Evolutionary conservation across 2,329 filamentous ascomycete species (phyloP).

Genomic region (Cladorrhinum sp.): DNA sequence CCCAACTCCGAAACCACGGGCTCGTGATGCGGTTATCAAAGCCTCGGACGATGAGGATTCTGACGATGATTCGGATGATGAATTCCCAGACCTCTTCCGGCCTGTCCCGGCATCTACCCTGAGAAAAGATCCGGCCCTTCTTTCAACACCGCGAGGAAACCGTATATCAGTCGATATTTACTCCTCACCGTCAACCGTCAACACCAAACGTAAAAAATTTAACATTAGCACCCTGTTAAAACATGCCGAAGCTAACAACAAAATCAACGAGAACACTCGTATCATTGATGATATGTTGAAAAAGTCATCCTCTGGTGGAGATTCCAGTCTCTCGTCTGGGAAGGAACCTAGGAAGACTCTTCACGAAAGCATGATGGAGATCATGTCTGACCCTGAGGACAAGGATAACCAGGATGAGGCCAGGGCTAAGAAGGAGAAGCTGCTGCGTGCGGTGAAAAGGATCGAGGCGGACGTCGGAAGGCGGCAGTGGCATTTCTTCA

Average conservation of each 20-base stretch:
- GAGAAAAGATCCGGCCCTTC: slow-evolving; percentile 23
- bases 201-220: slow-evolving; percentile 55
- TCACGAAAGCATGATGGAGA: slow-evolving; percentile 32
- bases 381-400: slow-evolving; percentile 33
- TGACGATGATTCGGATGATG: slow-evolving; percentile 54
- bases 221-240: slow-evolving; percentile 60
- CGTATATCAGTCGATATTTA: slow-evolving; percentile 38
- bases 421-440: slow-evolving; percentile 34
- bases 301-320: slow-evolving; percentile 19
- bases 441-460: slow-evolving; percentile 48
- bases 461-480: slow-evolving; percentile 40
- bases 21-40: slow-evolving; percentile 58
- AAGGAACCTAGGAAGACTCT: slow-evolving; percentile 15
- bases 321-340: slow-evolving; percentile 2
- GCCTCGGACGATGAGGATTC: slow-evolving; percentile 71
- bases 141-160: slow-evolving; percentile 47
- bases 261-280: slow-evolving; percentile 54
- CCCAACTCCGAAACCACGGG: slow-evolving; percentile 29
- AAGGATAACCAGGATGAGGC: slow-evolving; percentile 44
- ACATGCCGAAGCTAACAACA: slow-evolving; percentile 57
- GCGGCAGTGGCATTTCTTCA: slow-evolving; percentile 51
- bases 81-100: slow-evolving; percentile 50
- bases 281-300: slow-evolving; percentile 39
- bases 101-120: slow-evolving; percentile 10
- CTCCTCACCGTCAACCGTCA: slow-evolving; percentile 49